phyloP scores from a whole-genome alignment of 2,329 filamentous ascomycete genomes.

The Cladosporium austrohemisphaericum region DNA sequence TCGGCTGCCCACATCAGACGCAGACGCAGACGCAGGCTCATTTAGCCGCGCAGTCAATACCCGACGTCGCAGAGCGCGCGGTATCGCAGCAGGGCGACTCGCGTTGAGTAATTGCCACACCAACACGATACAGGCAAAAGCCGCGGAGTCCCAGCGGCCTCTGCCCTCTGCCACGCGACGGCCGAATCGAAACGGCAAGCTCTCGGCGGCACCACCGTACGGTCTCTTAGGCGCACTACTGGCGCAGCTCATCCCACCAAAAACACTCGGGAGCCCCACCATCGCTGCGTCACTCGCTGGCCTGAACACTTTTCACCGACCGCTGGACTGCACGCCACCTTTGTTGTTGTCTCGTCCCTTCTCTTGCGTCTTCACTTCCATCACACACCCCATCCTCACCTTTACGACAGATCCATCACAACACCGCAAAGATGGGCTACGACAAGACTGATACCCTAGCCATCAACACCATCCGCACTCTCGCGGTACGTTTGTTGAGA shows the following conservation, averaged over 20 bases:
- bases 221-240: background rate
- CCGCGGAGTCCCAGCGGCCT: background rate
- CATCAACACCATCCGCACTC: constrained; percentile 96
- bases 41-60: constrained; percentile 16
- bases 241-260: constrained; percentile 9
- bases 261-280: constrained; percentile 11
- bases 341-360: background rate
- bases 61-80: too few relatives aligned
- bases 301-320: constrained; percentile 14
- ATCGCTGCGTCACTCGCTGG: constrained; percentile 6
- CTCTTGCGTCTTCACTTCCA: background rate
- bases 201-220: constrained; percentile 7
- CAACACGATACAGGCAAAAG: constrained; percentile 12
- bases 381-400: background rate
- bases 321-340: constrained; percentile 10
- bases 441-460: constrained; percentile 81
- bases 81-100: too few relatives aligned
- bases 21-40: too few relatives aligned
- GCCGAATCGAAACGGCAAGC: background rate
- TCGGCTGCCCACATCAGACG: too few relatives aligned
- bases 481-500: constrained; percentile 69
- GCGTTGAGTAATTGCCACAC: constrained; percentile 4
- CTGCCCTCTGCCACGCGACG: constrained; percentile 11
- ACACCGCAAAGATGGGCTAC: constrained; percentile 70
- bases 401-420: background rate